Base-by-base conservation (phyloP, 306 rosid species). In the Hippophae rhamnoides region DNA sequence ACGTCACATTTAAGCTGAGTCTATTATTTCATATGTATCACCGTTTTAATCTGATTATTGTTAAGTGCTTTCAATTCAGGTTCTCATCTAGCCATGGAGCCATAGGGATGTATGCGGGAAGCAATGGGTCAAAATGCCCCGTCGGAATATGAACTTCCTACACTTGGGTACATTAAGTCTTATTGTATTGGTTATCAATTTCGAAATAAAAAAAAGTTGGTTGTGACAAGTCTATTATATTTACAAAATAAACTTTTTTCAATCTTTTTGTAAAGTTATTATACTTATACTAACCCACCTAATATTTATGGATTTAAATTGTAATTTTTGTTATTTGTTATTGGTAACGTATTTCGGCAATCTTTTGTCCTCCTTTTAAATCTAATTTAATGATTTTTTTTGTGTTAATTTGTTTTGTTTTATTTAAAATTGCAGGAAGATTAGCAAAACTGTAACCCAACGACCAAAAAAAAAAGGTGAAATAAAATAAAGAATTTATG, bases 81-180 rank as follows among this genome's bases (percentile, higher is more conserved):
- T 85, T 88, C 77, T 74, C 96, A 48, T 81, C 96, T 10, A 66
- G 89, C 58, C 95, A 87, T 66, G 83, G 96, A 45, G 80, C 97
- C 54, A 81, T 87, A 31, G 96, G 95, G 53, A 81, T 90, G 95
- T 75, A 82, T 10, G 89, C 89, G 0, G 89, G 95, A 60, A 80
- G 93, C 0, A 88, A 93, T 9, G 77, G 77, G 18, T 80, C 84
- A 3, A 79, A 77, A 25, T 79, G 80, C 59, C 82, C 99, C 0
- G 93, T 88, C 43, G 96, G 95, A 73, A 85, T 85, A 67, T 88
- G 82, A 88, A 94, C 72, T 61, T 68, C 80, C 65, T 31, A 26
- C 52, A 38, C 54, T 63, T 60, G 65, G 81, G 89, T 75, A 66
- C 53, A 26, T 45, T 43, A 41, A 23, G 18, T 45, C 43, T 47